Conservation (phyloP, 176 grass and related monocot species). For the Aegilops sharonensis region DNA sequence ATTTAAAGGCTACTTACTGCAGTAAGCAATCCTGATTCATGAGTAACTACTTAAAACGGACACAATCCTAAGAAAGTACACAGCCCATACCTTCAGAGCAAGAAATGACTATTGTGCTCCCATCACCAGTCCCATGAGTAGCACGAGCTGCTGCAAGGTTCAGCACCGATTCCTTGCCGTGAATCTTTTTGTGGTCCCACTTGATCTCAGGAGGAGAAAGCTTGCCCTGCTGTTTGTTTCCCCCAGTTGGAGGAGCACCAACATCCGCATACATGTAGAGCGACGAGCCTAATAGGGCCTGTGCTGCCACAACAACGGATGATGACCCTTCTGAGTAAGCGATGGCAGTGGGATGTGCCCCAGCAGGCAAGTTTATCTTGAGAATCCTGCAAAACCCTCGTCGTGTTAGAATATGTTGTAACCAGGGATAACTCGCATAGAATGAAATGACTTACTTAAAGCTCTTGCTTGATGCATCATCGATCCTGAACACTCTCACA, state of each 20-base stretch:
- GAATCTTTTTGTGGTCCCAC: slow-evolving; percentile 88
- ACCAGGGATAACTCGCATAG: neutral
- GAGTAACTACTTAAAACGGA: neutral
- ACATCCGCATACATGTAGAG: slow-evolving; percentile 92
- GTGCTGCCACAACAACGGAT: slow-evolving; percentile 80
- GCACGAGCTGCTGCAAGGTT: slow-evolving; percentile 69
- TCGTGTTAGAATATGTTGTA: neutral
- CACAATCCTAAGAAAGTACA: neutral
- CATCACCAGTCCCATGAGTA: slow-evolving; percentile 80
- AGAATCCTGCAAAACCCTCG: slow-evolving; percentile 47
- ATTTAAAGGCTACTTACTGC: neutral
- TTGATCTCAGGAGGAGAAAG: slow-evolving; percentile 79
- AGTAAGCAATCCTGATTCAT: neutral
- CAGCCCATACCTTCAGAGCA: slow-evolving; percentile 75
- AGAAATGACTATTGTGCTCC: slow-evolving; percentile 81
- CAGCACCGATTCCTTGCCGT: slow-evolving; percentile 72
- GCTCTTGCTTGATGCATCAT: slow-evolving; percentile 90
- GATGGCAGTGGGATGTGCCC: slow-evolving; percentile 79
- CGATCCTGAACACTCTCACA: slow-evolving; percentile 74
- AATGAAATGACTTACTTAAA: slow-evolving; percentile 64
- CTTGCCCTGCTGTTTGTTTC: slow-evolving; percentile 63
- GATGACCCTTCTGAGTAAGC: slow-evolving; percentile 76
- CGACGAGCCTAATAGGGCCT: slow-evolving; percentile 71
- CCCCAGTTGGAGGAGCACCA: slow-evolving; percentile 50
- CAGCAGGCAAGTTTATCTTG: slow-evolving; percentile 86